Evolutionary conservation across 2,329 filamentous ascomycete genomes (phyloP).

Genomic region (Fusarium pseudocircinatum): DNA sequence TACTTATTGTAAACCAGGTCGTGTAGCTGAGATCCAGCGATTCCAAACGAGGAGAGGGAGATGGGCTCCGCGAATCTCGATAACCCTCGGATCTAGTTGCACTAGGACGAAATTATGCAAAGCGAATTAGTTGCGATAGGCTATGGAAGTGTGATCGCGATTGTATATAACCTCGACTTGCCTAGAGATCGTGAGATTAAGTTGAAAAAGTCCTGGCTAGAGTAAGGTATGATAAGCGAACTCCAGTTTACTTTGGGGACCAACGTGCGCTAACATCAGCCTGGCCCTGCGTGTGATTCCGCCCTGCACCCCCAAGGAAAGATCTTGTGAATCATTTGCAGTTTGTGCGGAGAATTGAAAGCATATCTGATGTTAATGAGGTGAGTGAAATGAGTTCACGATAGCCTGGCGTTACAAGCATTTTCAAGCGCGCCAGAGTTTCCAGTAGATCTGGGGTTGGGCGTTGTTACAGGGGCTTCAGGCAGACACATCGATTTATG

Average conservation of each 20-base stretch:
- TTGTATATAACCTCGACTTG: rapidly evolving
- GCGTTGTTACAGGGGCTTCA: neutral
- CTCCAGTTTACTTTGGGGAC: neutral
- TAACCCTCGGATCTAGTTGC: too few species aligned
- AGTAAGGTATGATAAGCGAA: neutral
- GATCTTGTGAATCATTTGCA: neutral
- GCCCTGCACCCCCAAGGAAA: too few species aligned
- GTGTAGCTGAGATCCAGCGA: too few species aligned
- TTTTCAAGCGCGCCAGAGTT: neutral
- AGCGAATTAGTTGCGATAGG: too few species aligned
- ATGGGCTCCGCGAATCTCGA: neutral
- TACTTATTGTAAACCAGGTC: neutral
- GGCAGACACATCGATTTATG: too few species aligned
- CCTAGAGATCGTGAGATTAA: neutral
- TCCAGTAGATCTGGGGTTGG: neutral
- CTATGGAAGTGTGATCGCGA: neutral
- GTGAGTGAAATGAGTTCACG: neutral
- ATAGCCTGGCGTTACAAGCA: rapidly evolving
- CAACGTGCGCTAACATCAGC: neutral
- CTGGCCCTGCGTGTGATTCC: too few species aligned
- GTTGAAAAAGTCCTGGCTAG: neutral
- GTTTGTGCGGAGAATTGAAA: neutral
- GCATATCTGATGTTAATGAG: neutral
- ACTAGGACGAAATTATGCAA: too few species aligned
- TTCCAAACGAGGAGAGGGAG: neutral